A percentile compares a stretch with the other conserved stretches of the same genome.
phyloP scores from a whole-genome alignment of 202 grass and related monocot genomes.

The Sporobolus alterniflorus region DNA sequence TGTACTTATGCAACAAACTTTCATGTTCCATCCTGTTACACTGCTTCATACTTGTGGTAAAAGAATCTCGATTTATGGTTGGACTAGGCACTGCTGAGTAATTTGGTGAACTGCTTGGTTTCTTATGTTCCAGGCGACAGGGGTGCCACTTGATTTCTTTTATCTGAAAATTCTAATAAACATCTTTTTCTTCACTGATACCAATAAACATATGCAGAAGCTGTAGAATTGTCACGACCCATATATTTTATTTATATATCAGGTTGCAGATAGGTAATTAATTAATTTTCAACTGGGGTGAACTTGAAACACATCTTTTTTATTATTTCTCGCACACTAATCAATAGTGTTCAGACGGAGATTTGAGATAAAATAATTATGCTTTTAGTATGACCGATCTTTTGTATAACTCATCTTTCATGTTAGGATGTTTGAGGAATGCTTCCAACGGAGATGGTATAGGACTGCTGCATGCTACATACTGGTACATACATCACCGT shows the following conservation, averaged over 20 bases:
- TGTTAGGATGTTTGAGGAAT: constrained; percentile 99
- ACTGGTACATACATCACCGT: constrained; percentile 69
- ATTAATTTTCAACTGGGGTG: constrained; percentile 6
- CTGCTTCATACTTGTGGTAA: constrained; percentile 16
- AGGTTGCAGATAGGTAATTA: background rate
- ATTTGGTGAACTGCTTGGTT: background rate
- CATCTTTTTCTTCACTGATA: constrained; percentile 3
- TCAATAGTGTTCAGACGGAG: background rate
- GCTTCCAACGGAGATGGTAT: constrained; percentile 98
- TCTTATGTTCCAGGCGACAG: constrained; percentile 27
- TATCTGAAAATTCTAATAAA: background rate
- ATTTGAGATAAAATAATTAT: constrained; percentile 26
- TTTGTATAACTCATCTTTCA: constrained; percentile 25
- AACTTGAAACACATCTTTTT: constrained; percentile 2
- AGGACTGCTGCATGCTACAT: constrained; percentile 99
- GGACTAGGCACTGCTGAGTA: background rate
- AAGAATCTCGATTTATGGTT: background rate
- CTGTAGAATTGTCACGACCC: background rate
- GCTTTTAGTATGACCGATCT: constrained; percentile 1
- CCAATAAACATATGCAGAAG: constrained; percentile 3
- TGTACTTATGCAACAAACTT: background rate
- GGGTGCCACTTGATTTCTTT: constrained; percentile 20
- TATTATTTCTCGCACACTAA: background rate
- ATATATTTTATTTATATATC: background rate
- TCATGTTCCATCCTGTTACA: background rate